Percentiles rank a stretch among this genome's conserved stretches.
phyloP scores from a whole-genome alignment of 495 filamentous ascomycete species.

The Hypoxylon crocopeplum region DNA sequence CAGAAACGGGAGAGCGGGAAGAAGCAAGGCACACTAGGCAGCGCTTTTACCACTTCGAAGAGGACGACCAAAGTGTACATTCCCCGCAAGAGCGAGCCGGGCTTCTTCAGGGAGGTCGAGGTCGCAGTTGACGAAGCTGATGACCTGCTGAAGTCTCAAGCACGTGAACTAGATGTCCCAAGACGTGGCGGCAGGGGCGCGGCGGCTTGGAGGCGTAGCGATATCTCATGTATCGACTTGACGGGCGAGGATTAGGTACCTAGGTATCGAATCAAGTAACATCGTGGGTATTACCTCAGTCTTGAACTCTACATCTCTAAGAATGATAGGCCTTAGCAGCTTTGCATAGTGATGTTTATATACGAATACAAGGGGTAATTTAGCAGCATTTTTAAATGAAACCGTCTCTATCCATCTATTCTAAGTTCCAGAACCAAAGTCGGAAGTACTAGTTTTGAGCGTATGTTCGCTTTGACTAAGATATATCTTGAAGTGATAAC shows the following conservation, averaged over 20 bases:
- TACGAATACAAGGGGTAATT: too few species aligned
- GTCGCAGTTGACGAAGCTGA: constrained; percentile 40
- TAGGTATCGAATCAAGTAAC: too few species aligned
- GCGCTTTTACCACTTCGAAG: constrained; percentile 12
- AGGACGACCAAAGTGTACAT: constrained; percentile 37
- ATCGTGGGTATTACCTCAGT: too few species aligned
- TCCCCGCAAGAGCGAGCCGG: constrained; percentile 39
- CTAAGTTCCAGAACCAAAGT: too few species aligned
- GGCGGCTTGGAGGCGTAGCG: constrained; percentile 44
- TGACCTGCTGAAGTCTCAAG: constrained; percentile 1
- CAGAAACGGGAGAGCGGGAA: background rate
- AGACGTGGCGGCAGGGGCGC: background rate
- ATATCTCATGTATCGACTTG: constrained; percentile 49
- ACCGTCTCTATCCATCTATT: too few species aligned
- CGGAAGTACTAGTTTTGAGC: too few species aligned
- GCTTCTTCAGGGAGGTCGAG: constrained; percentile 46
- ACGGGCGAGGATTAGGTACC: constrained; percentile 43
- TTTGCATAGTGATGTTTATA: too few species aligned
- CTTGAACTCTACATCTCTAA: too few species aligned
- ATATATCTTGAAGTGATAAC: too few species aligned
- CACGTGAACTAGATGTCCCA: background rate
- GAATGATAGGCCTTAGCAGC: too few species aligned
- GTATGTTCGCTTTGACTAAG: too few species aligned
- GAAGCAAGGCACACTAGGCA: constrained; percentile 25
- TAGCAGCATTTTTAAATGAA: too few species aligned